Base-by-base conservation (phyloP, 176 grass and related monocot species). In the Rhynchospora breviuscula region DNA sequence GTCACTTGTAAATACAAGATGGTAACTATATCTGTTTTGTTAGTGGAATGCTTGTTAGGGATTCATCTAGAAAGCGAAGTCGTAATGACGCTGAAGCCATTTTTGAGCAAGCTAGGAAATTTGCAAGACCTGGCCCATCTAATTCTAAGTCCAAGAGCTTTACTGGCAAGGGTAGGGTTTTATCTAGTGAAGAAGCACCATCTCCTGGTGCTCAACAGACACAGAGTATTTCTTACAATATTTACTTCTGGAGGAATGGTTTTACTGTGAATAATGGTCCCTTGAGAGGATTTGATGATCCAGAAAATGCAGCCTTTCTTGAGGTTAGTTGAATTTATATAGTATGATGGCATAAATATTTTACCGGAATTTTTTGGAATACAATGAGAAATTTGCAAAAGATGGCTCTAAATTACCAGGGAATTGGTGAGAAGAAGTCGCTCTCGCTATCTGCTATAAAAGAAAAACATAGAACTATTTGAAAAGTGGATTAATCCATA, bases 271-370 rank as follows among this genome's bases (percentile, higher is more conserved):
- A 98, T 68, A 85, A 92, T 72, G 96, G 93, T 62, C 91, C 89
- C 63, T 86, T 99, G 57, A 91, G 97, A 88, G 87, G 86, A 86
- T 96, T 99, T 78, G 88, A 92, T 81, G 97, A 99, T 86, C 97
- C 97, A 66, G 82, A 88, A 59, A 90, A 96, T 89, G 86, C 86
- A 44, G 81, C 90, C 22, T 99, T 99, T 86, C 83, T 99, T 81
- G 68, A 88, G 93, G 97, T 99, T 77, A 91, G 84, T 86, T 19
- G 64, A 84, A n/a, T 83, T 21, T 87, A 68, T 63, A 77, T 56
- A 31, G 2, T 23, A 52, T 14, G 19, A 31, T 56, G 13, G 7
- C 33, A 9, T 8, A 33, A 56, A 78, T 40, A 40, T 17, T 57
- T 57, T 33, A 23, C 25, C 47, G 13, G 21, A 1, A 53, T 54